Conservation (phyloP, 2,329 filamentous ascomycete genomes). For the Penicillium sp. region DNA sequence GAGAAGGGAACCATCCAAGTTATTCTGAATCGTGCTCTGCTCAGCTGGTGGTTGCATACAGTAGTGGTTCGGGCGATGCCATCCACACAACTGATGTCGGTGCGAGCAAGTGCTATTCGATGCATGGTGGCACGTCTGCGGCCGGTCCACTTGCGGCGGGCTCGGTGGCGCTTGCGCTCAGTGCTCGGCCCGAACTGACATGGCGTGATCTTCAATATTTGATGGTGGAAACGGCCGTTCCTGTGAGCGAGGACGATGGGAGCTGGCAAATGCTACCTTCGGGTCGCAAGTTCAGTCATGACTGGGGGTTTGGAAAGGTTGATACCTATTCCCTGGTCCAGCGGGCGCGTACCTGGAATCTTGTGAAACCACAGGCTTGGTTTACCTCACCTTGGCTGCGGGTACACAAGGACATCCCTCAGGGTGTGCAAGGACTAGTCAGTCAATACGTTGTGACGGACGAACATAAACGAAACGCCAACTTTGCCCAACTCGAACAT, state of each 20-base stretch:
- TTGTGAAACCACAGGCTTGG: constrained; percentile 94
- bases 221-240: constrained; percentile 74
- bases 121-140: constrained; percentile 92
- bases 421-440: constrained; percentile 72
- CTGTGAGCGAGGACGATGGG: constrained; percentile 64
- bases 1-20: constrained; percentile 80
- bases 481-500: constrained; percentile 82
- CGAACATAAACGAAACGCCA: constrained; percentile 73
- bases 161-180: constrained; percentile 80
- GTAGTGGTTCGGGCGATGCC: constrained; percentile 77
- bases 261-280: constrained; percentile 78
- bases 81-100: constrained; percentile 98
- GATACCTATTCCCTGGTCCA: constrained; percentile 83
- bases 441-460: constrained; percentile 76
- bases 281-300: constrained; percentile 85
- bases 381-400: constrained; percentile 89
- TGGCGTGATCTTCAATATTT: constrained; percentile 97
- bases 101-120: constrained; percentile 65
- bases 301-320: constrained; percentile 91
- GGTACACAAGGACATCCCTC: constrained; percentile 76
- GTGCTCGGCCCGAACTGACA: constrained; percentile 75
- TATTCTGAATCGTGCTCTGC: constrained; percentile 97
- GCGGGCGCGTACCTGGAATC: constrained; percentile 73
- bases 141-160: constrained; percentile 89
- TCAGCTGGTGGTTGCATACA: constrained; percentile 92